These are phyloP conservation scores for Pyronema omphalodes DNA, from an alignment of 495 filamentous ascomycete species.

Conservation along the genomic window DNA sequence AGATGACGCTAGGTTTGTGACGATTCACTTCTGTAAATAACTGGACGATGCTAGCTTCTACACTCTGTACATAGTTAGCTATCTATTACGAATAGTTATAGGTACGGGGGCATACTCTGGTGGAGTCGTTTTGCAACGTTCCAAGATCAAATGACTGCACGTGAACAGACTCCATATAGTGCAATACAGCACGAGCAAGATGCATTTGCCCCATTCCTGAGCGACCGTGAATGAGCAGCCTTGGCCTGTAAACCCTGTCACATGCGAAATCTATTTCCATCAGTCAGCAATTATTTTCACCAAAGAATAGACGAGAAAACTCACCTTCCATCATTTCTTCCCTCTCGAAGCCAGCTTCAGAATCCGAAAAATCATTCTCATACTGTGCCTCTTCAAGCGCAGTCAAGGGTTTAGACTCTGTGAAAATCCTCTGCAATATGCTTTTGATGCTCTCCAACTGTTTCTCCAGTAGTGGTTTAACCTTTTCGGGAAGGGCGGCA, in stretches of 20 bases:
- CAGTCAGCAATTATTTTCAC: conserved; percentile 1
- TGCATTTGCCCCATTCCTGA: conserved; percentile 91
- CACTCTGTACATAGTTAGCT: conserved; percentile 27
- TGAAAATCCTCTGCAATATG: conserved; percentile 58
- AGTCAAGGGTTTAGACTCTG: conserved; percentile 63
- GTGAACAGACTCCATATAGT: conserved; percentile 82
- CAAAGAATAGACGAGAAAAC: background rate
- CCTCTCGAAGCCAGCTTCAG: conserved; percentile 55
- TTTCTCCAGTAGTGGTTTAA: conserved; percentile 64
- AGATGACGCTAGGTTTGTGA: conserved; percentile 91
- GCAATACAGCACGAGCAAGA: conserved; percentile 64
- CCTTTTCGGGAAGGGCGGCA: conserved; percentile 49
- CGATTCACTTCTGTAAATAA: conserved; percentile 80
- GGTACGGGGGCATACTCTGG: conserved; percentile 28
- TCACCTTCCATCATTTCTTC: conserved; percentile 56
- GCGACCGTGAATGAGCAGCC: conserved; percentile 57
- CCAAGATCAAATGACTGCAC: conserved; percentile 90
- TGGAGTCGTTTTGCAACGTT: conserved; percentile 53
- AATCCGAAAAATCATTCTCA: conserved; percentile 56
- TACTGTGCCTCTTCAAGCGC: conserved; percentile 86
- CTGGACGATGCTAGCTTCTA: conserved; percentile 74
- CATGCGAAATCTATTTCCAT: conserved; percentile 53
- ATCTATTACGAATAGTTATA: background rate
- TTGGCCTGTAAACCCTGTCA: conserved; percentile 72
- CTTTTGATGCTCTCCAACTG: conserved; percentile 47